Percentiles rank a stretch among this genome's conserved stretches.
Evolutionary conservation across 306 rosid species (phyloP).

Genomic region (Trifolium subterraneum): DNA sequence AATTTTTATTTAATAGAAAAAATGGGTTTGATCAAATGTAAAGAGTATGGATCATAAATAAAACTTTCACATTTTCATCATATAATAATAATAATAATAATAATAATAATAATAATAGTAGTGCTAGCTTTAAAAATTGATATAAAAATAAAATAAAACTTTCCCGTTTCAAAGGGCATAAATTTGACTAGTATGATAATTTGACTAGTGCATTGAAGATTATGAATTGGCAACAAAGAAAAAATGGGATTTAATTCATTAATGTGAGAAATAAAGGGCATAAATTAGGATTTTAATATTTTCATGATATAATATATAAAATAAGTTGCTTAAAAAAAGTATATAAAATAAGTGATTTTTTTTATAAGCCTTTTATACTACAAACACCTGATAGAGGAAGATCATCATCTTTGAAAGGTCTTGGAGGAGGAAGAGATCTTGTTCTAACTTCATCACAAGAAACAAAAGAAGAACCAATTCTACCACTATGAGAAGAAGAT

Average conservation of each 20-base stretch:
- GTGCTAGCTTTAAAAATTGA: neutral
- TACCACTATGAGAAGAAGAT: constrained; percentile 51
- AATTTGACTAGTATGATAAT: too few species aligned
- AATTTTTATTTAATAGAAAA: neutral
- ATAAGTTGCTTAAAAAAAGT: too few species aligned
- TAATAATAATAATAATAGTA: too few species aligned
- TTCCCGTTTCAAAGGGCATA: neutral
- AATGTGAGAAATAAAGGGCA: neutral
- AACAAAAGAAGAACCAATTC: constrained; percentile 47
- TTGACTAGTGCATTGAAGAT: neutral
- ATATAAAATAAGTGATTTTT: neutral
- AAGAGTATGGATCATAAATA: neutral
- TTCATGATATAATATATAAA: neutral
- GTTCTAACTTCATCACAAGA: constrained; percentile 52
- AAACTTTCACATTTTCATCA: too few species aligned
- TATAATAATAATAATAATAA: too few species aligned
- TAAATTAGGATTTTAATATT: neutral
- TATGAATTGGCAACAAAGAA: neutral
- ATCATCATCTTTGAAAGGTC: constrained; percentile 73
- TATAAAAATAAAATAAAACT: neutral
- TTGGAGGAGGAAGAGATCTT: constrained; percentile 59
- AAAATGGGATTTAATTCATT: neutral
- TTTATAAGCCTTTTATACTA: constrained; percentile 6
- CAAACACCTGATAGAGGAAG: constrained; percentile 58
- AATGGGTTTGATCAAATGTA: neutral